Conservation (phyloP, 1,284 basidiomycete genomes). For the Tylopilus orsonianus region DNA sequence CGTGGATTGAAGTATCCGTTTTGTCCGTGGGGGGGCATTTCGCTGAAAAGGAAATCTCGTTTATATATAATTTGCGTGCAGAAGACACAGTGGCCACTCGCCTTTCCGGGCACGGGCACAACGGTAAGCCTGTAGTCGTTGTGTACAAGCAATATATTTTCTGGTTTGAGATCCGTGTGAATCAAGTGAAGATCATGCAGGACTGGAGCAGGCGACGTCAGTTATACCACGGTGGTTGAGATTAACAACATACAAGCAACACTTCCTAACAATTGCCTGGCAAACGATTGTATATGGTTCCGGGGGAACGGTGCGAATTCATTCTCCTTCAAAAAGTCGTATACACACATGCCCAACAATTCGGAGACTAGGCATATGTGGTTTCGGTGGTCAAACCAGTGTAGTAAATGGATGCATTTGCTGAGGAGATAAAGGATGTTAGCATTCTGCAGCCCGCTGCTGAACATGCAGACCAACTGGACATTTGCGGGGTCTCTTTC, state of each 20-base stretch:
- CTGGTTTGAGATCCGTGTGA: conserved; percentile 98
- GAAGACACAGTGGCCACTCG: conserved; percentile 28
- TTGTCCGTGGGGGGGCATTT: conserved; percentile 57
- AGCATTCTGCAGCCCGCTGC: conserved; percentile 6
- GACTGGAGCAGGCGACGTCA: conserved; percentile 51
- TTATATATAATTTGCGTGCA: conserved; percentile 6
- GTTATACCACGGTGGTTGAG: conserved; percentile 7
- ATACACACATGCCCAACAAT: conserved; percentile 95
- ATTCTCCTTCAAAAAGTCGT: conserved; percentile 99
- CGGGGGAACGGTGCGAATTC: conserved; percentile 95
- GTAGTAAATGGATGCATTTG: conserved; percentile 96
- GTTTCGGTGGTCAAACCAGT: conserved; percentile 96
- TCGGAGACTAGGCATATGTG: conserved; percentile 99
- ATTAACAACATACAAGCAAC: conserved; percentile 78
- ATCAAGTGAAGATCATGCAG: conserved; percentile 90
- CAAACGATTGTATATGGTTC: conserved; percentile 95
- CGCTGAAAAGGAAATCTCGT: conserved; percentile 44
- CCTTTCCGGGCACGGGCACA: conserved; percentile 60
- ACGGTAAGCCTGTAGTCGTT: conserved; percentile 70
- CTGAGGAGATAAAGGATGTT: conserved; percentile 42
- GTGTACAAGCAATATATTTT: conserved; percentile 94
- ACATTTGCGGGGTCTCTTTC: conserved; percentile 87
- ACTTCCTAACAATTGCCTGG: conserved; percentile 87
- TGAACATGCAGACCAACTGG: conserved; percentile 61
- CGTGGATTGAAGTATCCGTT: conserved; percentile 81